These are phyloP conservation scores for Microsporum ferrugineum DNA, from an alignment of 2,329 filamentous ascomycete genomes.

Conservation along the genomic window DNA sequence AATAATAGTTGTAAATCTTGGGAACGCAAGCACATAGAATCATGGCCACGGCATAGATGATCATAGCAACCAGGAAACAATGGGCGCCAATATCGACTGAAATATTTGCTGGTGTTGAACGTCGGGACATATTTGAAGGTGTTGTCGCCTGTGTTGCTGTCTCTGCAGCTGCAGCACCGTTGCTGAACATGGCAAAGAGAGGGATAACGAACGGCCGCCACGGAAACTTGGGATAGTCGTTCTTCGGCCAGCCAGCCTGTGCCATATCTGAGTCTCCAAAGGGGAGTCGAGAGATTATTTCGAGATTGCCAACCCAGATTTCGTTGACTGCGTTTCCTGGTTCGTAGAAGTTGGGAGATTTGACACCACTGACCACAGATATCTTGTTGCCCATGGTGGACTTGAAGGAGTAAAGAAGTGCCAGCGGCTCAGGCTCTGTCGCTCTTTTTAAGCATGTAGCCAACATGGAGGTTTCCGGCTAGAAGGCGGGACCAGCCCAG, in stretches of 20 bases:
- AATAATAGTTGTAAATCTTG: background rate
- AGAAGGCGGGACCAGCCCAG: no score
- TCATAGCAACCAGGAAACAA: background rate
- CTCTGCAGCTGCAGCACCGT: background rate
- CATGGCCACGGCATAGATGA: background rate
- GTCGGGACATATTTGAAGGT: background rate
- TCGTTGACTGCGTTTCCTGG: constrained; percentile 31
- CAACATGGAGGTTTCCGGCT: no score
- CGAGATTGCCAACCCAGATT: constrained; percentile 28
- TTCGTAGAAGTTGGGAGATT: constrained; percentile 25
- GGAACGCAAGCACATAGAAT: background rate
- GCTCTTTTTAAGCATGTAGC: background rate
- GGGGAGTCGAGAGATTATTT: constrained; percentile 29
- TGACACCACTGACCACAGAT: constrained; percentile 25
- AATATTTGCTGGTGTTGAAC: background rate
- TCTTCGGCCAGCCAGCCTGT: constrained; percentile 26
- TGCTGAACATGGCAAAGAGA: constrained; percentile 11
- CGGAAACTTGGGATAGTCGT: constrained; percentile 28
- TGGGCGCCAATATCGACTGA: no score
- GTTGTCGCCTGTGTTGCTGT: background rate
- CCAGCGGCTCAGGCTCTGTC: no score
- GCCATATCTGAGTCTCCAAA: constrained; percentile 30
- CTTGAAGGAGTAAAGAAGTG: no score
- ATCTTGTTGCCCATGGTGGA: constrained; percentile 26
- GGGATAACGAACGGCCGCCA: constrained; percentile 33